Percentiles rank a stretch among this genome's conserved stretches.
Conservation (phyloP, 2,329 filamentous ascomycete species). For the Penicillium sp. region DNA sequence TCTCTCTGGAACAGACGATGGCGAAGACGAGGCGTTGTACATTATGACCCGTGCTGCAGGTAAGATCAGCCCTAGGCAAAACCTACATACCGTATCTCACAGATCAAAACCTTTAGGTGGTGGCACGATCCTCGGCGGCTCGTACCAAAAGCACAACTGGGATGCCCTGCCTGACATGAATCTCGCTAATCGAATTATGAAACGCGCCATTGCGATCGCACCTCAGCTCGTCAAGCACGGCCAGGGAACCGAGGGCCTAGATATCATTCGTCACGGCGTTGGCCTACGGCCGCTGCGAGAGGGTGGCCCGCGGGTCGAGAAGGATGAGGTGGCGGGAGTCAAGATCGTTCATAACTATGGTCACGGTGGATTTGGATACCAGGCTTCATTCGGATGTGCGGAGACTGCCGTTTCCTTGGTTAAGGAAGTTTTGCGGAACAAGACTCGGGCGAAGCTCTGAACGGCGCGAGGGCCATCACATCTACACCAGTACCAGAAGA, state of each 20-base stretch:
- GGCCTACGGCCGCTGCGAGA: constrained; percentile 75
- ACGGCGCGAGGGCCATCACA: background rate
- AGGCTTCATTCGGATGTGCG: constrained; percentile 68
- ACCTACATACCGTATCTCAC: background rate
- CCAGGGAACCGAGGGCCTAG: constrained; percentile 68
- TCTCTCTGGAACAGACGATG: constrained; percentile 73
- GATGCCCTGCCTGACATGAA: constrained; percentile 76
- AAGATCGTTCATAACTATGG: constrained; percentile 52
- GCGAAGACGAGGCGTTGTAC: constrained; percentile 71
- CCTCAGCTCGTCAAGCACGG: constrained; percentile 54
- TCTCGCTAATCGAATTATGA: constrained; percentile 81
- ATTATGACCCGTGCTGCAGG: constrained; percentile 73
- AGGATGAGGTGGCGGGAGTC: constrained; percentile 63
- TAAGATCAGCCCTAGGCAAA: constrained; percentile 5
- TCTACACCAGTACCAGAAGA: background rate
- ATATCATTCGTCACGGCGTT: constrained; percentile 78
- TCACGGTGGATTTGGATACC: constrained; percentile 62
- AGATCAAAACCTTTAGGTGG: constrained; percentile 52
- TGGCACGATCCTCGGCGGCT: constrained; percentile 84
- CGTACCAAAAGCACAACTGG: constrained; percentile 78
- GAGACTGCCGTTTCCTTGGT: constrained; percentile 67
- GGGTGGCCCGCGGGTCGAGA: constrained; percentile 74
- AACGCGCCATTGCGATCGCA: constrained; percentile 52
- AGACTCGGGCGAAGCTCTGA: constrained; percentile 37
- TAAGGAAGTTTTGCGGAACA: constrained; percentile 49